Evolutionary conservation across 1,284 basidiomycete genomes (phyloP).

Genomic region (Lignosus rhinocerotis): DNA sequence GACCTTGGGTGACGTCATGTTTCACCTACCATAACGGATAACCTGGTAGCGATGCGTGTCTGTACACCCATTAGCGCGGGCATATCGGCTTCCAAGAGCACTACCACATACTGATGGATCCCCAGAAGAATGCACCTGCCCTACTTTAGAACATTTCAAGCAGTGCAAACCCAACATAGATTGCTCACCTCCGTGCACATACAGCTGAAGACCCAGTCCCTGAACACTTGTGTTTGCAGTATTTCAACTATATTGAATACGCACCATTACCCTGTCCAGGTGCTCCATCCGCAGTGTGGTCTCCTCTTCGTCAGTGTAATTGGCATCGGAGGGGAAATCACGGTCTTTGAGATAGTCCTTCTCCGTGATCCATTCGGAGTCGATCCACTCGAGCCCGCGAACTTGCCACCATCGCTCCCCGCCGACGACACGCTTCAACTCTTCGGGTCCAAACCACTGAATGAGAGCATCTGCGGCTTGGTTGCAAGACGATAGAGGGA

Average conservation of each 20-base stretch:
- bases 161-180: background rate
- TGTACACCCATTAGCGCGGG: conserved; percentile 23
- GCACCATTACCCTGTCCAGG: conserved; percentile 57
- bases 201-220: conserved; percentile 46
- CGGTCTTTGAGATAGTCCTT: conserved; percentile 44
- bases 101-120: conserved; percentile 54
- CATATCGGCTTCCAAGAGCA: background rate
- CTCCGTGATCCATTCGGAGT: conserved; percentile 81
- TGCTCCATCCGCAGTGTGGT: conserved; percentile 54
- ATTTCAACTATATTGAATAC: conserved; percentile 9
- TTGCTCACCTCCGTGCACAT: conserved; percentile 66
- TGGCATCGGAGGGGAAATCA: conserved; percentile 28
- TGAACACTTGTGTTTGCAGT: background rate
- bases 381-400: conserved; percentile 63
- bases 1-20: background rate
- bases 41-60: conserved; percentile 75
- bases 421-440: conserved; percentile 72
- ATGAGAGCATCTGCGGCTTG: conserved; percentile 74
- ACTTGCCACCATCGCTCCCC: conserved; percentile 89
- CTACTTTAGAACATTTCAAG: background rate
- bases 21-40: conserved; percentile 50
- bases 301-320: conserved; percentile 40
- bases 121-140: conserved; percentile 65
- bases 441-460: conserved; percentile 74
- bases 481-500: conserved; percentile 66